Base-by-base conservation (phyloP, 2,329 filamentous ascomycete genomes). In the Fusarium nanum region DNA sequence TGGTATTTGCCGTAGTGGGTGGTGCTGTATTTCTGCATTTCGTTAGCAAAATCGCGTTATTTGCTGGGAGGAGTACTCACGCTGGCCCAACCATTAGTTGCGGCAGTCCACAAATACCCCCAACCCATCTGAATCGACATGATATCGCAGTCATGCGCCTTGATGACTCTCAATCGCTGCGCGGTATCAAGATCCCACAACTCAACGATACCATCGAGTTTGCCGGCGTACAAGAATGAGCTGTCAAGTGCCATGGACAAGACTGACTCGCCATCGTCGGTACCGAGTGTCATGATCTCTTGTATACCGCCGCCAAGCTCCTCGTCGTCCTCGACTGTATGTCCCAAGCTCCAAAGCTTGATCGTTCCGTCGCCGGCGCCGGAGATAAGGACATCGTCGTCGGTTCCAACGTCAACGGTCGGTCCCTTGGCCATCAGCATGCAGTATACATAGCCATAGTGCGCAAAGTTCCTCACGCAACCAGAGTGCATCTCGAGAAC, bases 141-240 rank as follows among this genome's bases (percentile, higher is more conserved):
- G 50, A 98, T 88, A 78, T 98, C 93, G 45, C 90, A 91, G 34
- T 88, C 88, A 73, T 94, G 92, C 1, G 91, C 89, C 76, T 92
- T 94, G 76, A 99, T 91, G 20, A 93, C 94, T 60, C 96, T 88
- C 46, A 99, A 86, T 50, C 96, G 90, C 80, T 99, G 96, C 56
- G 92, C 90, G 0, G 96, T 98, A 77, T 98, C 95, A 16, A 99
- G 85, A 77, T 99, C 97, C 95, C 97, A 99, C 13, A 99, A 88
- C 78, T 98, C 95, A 64, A 99, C 89, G 53, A 97, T 88, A 23
- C 96, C 97, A 41, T 93, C 90, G 2, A 94, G 87, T 73, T 97
- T 92, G 48, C 96, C 96, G 63, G 92, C 93, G 77, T 98, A 99
- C 7, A 99, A 85, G 71, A 99, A 97, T 0, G 94, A 94, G 1